Evolutionary conservation across 192 early-diverging fungal genomes (phyloP), one percentile per base, ranked within the genome.

Genomic region (Dissophora globulifera): DNA sequence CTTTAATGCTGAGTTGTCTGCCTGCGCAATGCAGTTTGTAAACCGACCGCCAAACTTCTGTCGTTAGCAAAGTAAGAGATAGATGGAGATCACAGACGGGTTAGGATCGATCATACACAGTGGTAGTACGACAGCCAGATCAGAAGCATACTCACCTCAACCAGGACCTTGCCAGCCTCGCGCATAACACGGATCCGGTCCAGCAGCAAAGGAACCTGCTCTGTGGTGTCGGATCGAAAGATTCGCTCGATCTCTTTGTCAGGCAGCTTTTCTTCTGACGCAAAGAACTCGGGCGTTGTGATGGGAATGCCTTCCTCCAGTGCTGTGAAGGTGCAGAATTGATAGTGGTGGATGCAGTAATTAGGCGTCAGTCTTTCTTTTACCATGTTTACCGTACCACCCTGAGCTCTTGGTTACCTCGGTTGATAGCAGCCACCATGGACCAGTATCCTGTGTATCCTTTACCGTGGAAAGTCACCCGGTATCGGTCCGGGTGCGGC

Each of bases 401-500:
- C 29, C 9, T 5, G 20, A 5, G 10, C 10, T 54, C 19, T 52
- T 63, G 15, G 1, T 17, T 79, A 85, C 86, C 86, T 71, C 90
- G 76, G 69, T 93, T 90, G 57, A 95, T 83, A 4, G 88, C 85
- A 0, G 94, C 94, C 31, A 89, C 90, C 32, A 95, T 69, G 0
- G 91, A 86, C 94, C 94, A 94, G 72, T 95, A 95, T 1, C 94
- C 94, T 22, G 83, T 86, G 70, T 93, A 92, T 13, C 68, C 45
- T 15, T 50, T 47, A 17, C 83, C 89, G 32, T 89, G 67, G 33
- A 85, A 85, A 0, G 66, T 57, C 13, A 95, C 88, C 12, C 85
- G 79, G 72, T 88, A 93, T 38, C 85, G 84, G 20, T 85, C 68
- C 2, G 80, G 78, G 52, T 71, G 59, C 8, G 80, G 58, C 1